These are phyloP conservation scores for Neurospora hispaniola DNA, from an alignment of 495 filamentous ascomycete species.

Conservation along the genomic window DNA sequence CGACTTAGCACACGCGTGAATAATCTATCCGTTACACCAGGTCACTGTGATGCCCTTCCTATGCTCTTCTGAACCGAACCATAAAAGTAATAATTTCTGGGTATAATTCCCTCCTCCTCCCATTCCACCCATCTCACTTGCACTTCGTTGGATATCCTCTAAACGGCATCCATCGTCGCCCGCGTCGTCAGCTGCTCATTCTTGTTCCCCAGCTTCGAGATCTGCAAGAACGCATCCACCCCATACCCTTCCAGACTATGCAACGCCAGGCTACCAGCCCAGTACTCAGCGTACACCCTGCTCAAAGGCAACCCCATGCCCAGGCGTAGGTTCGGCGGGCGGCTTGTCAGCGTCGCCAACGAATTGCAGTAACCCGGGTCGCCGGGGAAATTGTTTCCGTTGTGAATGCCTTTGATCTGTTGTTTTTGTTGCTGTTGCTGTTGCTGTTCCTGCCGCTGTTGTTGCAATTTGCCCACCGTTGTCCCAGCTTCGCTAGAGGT, in stretches of 20 bases:
- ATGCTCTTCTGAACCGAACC: neutral
- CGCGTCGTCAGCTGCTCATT: conserved; percentile 90
- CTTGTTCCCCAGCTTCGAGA: conserved; percentile 95
- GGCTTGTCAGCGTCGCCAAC: conserved; percentile 62
- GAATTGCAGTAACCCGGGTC: conserved; percentile 44
- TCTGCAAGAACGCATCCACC: conserved; percentile 95
- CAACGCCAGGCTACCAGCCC: conserved; percentile 86
- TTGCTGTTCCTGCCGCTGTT: neutral
- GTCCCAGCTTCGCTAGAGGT: neutral
- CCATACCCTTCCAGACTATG: conserved; percentile 95
- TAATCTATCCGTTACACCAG: neutral
- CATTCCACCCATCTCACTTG: neutral
- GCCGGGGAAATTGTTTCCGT: conserved; percentile 3
- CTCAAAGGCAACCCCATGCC: conserved; percentile 94
- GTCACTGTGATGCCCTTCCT: neutral
- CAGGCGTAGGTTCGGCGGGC: conserved; percentile 77
- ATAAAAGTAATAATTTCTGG: neutral
- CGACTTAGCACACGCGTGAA: neutral
- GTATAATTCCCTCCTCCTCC: neutral
- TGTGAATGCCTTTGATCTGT: neutral
- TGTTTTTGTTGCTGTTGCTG: neutral
- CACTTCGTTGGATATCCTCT: conserved; percentile 9
- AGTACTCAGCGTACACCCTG: conserved; percentile 95
- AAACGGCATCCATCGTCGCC: conserved; percentile 83
- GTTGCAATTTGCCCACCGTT: neutral